Evolutionary conservation across 345 rosid species (phyloP), one percentile per base, ranked within the genome.

Genomic region (Gossypium sturtianum): DNA sequence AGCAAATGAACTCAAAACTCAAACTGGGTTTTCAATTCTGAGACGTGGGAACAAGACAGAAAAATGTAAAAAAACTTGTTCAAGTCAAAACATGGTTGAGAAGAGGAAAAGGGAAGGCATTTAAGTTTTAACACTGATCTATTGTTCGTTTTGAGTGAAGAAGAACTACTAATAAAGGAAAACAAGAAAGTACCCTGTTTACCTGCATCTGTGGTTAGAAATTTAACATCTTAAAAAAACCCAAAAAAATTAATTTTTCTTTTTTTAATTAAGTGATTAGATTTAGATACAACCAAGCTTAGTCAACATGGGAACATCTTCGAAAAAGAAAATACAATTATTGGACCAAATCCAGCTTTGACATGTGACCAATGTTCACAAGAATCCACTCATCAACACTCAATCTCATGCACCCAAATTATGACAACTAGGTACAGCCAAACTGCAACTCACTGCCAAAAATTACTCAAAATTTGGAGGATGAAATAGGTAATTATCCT

Each of bases 361-460:
- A 61, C 58, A 44, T 73, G 58, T 59, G 43, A 73, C 44, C 23
- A 10, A 6, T 70, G 61, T 52, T 52, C 71, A 72, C 34, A 57
- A 8, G 19, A 54, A 34, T 4, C 58, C 10, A 51, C 5, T 1
- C 34, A 9, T 15, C 12, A 70, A 19, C 11, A 12, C 17, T 54
- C 29, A 19, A 64, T 41, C 38, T 15, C 15, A 60, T 59, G 34
- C 41, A 34, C 41, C 41, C 41, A 5, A 5, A 4, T 34, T 47
- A 34, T 78, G 87, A 83, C 93, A 87, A 83, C 89, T 80, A 72
- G 82, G 67, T 68, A 84, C 87, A 86, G 87, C 89, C 81, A 77
- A 80, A 71, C 52, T 81, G 84, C 81, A 78, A 49, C 77, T 54
- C 59, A 76, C 23, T 75, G 44, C 58, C 16, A 8, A 34, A 34